Percentiles rank a stretch among this genome's conserved stretches.
These are phyloP conservation scores for Lepidium didymum DNA, from an alignment of 345 rosid species.

Conservation along the genomic window DNA sequence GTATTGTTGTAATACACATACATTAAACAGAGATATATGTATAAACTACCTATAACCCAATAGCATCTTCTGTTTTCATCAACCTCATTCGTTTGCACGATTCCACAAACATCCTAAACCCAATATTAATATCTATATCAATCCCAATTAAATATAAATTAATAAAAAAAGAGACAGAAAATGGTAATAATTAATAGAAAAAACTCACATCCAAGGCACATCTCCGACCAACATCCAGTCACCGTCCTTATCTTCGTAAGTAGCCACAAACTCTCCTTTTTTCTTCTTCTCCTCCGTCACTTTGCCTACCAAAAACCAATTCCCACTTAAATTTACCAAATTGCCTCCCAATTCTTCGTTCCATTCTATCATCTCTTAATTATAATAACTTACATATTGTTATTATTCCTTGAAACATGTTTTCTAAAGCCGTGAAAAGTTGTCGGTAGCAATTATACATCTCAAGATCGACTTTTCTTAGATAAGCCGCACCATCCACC, in stretches of 20 bases:
- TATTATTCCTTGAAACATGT: conserved; percentile 48
- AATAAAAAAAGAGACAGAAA: no score
- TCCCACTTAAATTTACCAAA: not conserved
- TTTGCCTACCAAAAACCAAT: conserved; percentile 30
- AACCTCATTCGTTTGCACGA: conserved; percentile 64
- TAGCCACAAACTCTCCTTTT: conserved; percentile 55
- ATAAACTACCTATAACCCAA: conserved; percentile 34
- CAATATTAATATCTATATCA: no score
- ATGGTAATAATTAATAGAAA: no score
- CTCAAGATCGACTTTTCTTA: conserved; percentile 64
- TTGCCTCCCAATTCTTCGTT: not conserved
- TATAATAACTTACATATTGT: no score
- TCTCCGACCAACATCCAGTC: conserved; percentile 89
- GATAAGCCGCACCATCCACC: conserved; percentile 66
- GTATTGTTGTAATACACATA: not conserved
- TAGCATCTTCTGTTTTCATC: conserved; percentile 53
- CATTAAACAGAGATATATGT: not conserved
- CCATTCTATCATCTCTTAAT: no score
- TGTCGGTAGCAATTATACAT: conserved; percentile 38
- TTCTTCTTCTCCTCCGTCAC: conserved; percentile 2
- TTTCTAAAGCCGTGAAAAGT: conserved; percentile 40
- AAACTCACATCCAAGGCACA: conserved; percentile 81
- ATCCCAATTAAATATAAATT: no score
- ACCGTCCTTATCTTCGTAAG: conserved; percentile 76
- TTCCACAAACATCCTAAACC: conserved; percentile 56